Conservation (phyloP, 1,284 basidiomycete species). For the Fomitopsis pinicola region DNA sequence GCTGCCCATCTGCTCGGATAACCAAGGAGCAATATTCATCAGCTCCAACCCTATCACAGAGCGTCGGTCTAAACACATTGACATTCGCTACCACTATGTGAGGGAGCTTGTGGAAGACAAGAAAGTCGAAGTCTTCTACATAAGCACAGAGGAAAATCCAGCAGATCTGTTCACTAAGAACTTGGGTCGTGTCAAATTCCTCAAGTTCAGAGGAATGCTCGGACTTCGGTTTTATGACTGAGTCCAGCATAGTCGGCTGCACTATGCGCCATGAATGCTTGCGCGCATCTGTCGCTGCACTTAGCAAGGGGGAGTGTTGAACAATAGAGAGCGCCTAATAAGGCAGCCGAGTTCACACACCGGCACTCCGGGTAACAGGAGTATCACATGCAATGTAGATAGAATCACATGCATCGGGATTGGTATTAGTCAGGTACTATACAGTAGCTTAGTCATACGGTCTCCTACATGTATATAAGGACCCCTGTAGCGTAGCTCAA, state of each 20-base stretch:
- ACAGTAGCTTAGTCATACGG: too few relatives aligned
- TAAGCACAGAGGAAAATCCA: not conserved
- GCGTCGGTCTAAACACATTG: conserved; percentile 5
- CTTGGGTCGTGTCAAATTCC: conserved; percentile 2
- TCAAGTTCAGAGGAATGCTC: not conserved
- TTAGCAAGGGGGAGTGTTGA: not conserved
- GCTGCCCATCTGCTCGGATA: conserved; percentile 28
- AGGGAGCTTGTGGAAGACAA: conserved; percentile 4
- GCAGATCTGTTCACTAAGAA: conserved; percentile 10
- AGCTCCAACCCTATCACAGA: conserved; percentile 1
- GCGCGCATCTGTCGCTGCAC: not conserved
- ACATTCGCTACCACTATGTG: conserved; percentile 5
- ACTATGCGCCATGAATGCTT: not conserved
- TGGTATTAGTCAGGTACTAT: too few relatives aligned
- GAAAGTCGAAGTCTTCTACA: conserved; percentile 2
- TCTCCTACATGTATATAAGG: too few relatives aligned
- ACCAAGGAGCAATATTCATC: conserved; percentile 22
- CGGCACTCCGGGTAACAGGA: too few relatives aligned
- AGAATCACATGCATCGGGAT: too few relatives aligned
- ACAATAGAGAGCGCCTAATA: too few relatives aligned
- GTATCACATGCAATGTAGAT: too few relatives aligned
- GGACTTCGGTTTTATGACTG: not conserved
- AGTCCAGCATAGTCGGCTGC: not conserved
- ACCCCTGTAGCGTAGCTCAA: too few relatives aligned
- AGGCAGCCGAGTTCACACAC: too few relatives aligned